phyloP scores from a whole-genome alignment of 176 grass and related monocot species.

The Themeda triandra region DNA sequence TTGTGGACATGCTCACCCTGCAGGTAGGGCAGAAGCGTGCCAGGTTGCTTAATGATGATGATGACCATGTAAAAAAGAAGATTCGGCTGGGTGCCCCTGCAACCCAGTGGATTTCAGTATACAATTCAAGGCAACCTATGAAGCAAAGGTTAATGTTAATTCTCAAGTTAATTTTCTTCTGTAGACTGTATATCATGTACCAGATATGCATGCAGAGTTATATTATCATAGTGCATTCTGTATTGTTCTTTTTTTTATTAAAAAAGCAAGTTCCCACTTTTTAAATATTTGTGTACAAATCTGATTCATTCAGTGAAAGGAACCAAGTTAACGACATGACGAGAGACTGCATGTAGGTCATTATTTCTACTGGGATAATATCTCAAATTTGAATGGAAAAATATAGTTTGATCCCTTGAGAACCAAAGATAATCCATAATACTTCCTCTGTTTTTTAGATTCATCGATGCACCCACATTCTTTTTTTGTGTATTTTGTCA shows the following conservation, averaged over 20 bases:
- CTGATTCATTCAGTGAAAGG: neutral
- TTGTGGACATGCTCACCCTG: neutral
- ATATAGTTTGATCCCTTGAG: neutral
- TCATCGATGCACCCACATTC: neutral
- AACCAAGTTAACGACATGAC: neutral
- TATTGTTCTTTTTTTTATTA: slow-evolving; percentile 5
- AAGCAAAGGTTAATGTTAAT: slow-evolving; percentile 65
- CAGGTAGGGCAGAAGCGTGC: slow-evolving; percentile 87
- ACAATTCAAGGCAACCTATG: slow-evolving; percentile 75
- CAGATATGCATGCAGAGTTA: neutral
- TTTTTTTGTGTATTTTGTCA: neutral
- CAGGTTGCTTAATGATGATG: slow-evolving; percentile 67
- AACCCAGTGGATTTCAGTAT: slow-evolving; percentile 91
- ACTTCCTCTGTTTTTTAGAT: neutral
- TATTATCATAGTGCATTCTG: neutral
- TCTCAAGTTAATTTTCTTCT: slow-evolving; percentile 18
- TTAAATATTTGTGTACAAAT: neutral
- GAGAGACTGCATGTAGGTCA: neutral
- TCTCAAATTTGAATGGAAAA: neutral
- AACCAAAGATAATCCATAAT: neutral
- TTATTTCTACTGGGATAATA: neutral
- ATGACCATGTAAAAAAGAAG: slow-evolving; percentile 65
- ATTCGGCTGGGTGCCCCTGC: slow-evolving; percentile 63
- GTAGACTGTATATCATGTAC: neutral
- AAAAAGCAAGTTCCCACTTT: neutral